Conservation (phyloP, 2,329 filamentous ascomycete species). For the Akanthomyces lecanii region DNA sequence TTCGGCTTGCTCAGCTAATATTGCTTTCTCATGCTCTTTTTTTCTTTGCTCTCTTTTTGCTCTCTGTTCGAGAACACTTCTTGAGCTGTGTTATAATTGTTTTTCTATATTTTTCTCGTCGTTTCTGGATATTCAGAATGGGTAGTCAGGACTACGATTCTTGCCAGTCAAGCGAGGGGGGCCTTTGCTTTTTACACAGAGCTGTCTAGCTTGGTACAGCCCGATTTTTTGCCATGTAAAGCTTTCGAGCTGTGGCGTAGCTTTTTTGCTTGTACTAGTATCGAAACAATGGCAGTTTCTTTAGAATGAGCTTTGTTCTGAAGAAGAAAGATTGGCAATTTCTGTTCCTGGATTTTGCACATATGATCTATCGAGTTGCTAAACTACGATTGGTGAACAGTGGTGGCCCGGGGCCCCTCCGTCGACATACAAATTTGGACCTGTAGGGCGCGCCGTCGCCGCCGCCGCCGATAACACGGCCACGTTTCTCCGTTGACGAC, state of each 20-base stretch:
- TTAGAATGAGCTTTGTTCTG: neutral
- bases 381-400: neutral
- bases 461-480: neutral
- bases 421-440: neutral
- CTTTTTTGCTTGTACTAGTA: constrained; percentile 1
- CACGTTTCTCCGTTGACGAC: neutral
- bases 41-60: too few species aligned
- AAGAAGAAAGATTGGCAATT: too few species aligned
- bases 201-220: neutral
- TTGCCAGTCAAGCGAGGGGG: neutral
- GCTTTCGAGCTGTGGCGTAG: neutral
- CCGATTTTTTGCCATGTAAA: neutral
- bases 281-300: neutral
- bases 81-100: neutral
- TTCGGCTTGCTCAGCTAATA: neutral
- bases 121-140: neutral
- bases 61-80: neutral
- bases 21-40: neutral
- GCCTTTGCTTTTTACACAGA: neutral
- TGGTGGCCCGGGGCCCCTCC: neutral
- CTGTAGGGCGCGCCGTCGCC: neutral
- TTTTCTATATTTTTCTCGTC: neutral
- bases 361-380: neutral
- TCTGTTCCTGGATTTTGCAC: too few species aligned
- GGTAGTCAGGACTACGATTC: neutral